phyloP scores from a whole-genome alignment of 2,329 filamentous ascomycete genomes.

The Colletotrichum liaoningense region DNA sequence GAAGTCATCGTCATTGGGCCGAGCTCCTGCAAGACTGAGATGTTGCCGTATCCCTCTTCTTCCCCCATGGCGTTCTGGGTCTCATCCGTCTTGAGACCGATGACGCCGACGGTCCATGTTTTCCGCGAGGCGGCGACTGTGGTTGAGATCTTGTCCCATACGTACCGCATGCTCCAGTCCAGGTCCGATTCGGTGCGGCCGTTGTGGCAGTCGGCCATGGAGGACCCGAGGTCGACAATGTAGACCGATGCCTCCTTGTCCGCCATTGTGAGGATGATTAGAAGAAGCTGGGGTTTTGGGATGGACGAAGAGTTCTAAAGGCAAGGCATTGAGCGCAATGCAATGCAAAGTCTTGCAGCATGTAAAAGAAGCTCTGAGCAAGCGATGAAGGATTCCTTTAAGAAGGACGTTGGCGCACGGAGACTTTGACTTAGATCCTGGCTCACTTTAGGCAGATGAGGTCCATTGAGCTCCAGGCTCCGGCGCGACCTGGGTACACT shows the following conservation, averaged over 20 bases:
- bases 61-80: constrained; percentile 77
- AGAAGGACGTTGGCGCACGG: constrained; percentile 9
- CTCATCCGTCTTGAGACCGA: constrained; percentile 85
- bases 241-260: constrained; percentile 95
- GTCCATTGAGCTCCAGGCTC: constrained; percentile 33
- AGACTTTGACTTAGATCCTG: constrained; percentile 11
- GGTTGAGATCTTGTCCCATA: constrained; percentile 89
- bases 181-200: constrained; percentile 83
- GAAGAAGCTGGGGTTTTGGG: neutral
- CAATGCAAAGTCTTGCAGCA: neutral
- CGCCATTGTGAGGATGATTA: constrained; percentile 69
- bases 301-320: neutral
- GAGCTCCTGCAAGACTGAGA: constrained; percentile 80
- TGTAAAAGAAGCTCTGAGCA: neutral
- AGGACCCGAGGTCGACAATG: constrained; percentile 86
- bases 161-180: constrained; percentile 89
- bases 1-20: constrained; percentile 72
- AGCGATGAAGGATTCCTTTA: neutral
- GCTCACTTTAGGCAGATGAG: constrained; percentile 34
- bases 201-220: constrained; percentile 81
- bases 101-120: constrained; percentile 78
- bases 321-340: neutral
- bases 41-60: constrained; percentile 82
- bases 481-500: constrained; percentile 13
- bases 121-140: constrained; percentile 75